Conservation (phyloP, 345 rosid genomes). For the Stellera chamaejasme region DNA sequence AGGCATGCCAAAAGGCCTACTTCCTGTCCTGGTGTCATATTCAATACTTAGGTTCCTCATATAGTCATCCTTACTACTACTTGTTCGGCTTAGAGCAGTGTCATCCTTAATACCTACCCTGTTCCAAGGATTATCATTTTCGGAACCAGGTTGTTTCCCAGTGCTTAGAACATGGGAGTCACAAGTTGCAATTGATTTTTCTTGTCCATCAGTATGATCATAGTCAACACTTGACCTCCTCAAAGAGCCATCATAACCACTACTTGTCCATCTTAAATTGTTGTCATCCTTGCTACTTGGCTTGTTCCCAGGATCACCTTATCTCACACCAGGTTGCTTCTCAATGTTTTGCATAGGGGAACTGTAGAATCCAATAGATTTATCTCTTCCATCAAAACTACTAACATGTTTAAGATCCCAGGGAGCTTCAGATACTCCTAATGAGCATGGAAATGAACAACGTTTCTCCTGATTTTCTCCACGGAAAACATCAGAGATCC, state of each 20-base stretch:
- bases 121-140: conserved; percentile 11
- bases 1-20: conserved; percentile 12
- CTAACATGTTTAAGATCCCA: conserved; percentile 20
- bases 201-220: too few relatives aligned
- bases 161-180: too few relatives aligned
- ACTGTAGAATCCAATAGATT: conserved; percentile 16
- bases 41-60: conserved; percentile 10
- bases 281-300: conserved; percentile 14
- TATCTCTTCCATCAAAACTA: conserved; percentile 19
- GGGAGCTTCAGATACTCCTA: conserved; percentile 25
- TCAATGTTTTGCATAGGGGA: conserved; percentile 21
- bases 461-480: conserved; percentile 22
- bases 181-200: too few relatives aligned
- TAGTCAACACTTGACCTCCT: conserved; percentile 8
- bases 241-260: neutral
- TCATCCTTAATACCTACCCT: conserved; percentile 16
- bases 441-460: conserved; percentile 24
- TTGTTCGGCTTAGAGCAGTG: conserved; percentile 10
- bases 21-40: conserved; percentile 10
- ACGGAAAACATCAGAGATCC: conserved; percentile 22
- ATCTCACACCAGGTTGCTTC: conserved; percentile 20
- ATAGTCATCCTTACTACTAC: conserved; percentile 11
- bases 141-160: neutral
- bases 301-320: conserved; percentile 27
- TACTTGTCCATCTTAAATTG: conserved; percentile 1